A percentile compares a stretch with the other conserved stretches of the same genome.
Conservation (phyloP, 1,284 basidiomycete species). For the Coniferiporia sulphurascens region DNA sequence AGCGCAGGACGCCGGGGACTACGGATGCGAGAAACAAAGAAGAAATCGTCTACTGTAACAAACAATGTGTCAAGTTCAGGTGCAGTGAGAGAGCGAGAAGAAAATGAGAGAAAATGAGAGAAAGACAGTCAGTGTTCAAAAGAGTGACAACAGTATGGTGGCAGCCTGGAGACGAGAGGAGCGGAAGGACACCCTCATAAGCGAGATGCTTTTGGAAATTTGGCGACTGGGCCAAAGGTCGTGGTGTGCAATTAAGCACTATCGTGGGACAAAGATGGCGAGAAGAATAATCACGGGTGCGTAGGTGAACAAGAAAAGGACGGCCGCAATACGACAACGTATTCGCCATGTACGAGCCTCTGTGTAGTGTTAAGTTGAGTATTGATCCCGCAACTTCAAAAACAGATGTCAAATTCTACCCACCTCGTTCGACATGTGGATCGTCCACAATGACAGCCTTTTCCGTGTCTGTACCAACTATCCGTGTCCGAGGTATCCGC, state of each 20-base stretch:
- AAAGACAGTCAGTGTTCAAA: neutral
- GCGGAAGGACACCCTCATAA: neutral
- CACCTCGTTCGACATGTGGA: slow-evolving; percentile 72
- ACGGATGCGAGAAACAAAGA: neutral
- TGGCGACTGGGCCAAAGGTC: neutral
- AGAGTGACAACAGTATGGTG: slow-evolving; percentile 11
- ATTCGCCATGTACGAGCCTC: slow-evolving; percentile 68
- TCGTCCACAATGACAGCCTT: slow-evolving; percentile 71
- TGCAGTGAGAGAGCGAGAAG: neutral
- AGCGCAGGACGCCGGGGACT: neutral
- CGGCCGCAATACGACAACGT: slow-evolving; percentile 67
- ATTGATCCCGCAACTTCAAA: neutral
- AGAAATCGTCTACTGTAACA: neutral
- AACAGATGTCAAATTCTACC: slow-evolving; percentile 25
- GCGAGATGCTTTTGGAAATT: neutral
- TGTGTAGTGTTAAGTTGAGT: slow-evolving; percentile 25
- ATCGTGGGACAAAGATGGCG: slow-evolving; percentile 52
- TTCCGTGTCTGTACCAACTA: slow-evolving; percentile 54
- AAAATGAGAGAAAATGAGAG: neutral
- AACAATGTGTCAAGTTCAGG: neutral
- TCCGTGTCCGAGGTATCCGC: slow-evolving; percentile 54
- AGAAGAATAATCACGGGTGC: slow-evolving; percentile 70
- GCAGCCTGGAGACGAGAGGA: neutral
- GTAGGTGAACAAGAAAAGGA: slow-evolving; percentile 66
- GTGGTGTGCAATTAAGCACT: neutral